Conservation (phyloP, 495 filamentous ascomycete species). For the Xylaria grammica region DNA sequence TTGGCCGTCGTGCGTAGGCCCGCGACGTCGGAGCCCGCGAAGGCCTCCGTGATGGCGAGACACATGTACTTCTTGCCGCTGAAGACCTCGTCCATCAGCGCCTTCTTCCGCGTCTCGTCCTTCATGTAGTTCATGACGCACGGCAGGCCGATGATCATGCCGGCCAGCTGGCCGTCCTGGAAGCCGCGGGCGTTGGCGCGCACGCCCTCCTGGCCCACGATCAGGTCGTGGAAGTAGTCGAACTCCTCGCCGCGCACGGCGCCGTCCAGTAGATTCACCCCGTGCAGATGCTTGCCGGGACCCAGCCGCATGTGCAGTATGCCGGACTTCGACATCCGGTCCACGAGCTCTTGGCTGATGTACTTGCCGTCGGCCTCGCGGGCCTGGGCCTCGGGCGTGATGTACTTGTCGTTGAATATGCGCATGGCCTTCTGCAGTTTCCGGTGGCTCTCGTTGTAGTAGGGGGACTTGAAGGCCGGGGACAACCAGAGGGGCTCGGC, state of each 20-base stretch:
- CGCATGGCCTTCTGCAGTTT: conserved; percentile 73
- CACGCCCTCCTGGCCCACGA: conserved; percentile 74
- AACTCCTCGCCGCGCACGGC: conserved; percentile 79
- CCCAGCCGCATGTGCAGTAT: conserved; percentile 84
- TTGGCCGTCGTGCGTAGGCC: conserved; percentile 79
- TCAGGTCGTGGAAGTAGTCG: conserved; percentile 86
- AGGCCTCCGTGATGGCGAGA: conserved; percentile 87
- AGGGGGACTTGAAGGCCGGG: conserved; percentile 79
- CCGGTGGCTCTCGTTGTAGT: conserved; percentile 79
- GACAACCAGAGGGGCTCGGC: conserved; percentile 82
- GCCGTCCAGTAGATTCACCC: conserved; percentile 68
- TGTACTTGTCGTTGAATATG: conserved; percentile 72
- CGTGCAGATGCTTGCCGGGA: conserved; percentile 82
- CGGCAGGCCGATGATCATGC: conserved; percentile 84
- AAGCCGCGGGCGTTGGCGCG: conserved; percentile 72
- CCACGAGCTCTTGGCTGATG: conserved; percentile 78
- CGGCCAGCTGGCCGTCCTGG: conserved; percentile 67
- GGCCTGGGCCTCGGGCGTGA: conserved; percentile 76
- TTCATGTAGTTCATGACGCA: conserved; percentile 81
- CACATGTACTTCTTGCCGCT: conserved; percentile 86
- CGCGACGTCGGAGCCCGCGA: conserved; percentile 86
- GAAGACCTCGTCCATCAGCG: conserved; percentile 73
- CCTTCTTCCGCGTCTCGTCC: conserved; percentile 67
- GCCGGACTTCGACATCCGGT: conserved; percentile 74
- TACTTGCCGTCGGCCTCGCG: conserved; percentile 77